Conservation (phyloP, 768 basidiomycete species). For the Amanita jacksonii region DNA sequence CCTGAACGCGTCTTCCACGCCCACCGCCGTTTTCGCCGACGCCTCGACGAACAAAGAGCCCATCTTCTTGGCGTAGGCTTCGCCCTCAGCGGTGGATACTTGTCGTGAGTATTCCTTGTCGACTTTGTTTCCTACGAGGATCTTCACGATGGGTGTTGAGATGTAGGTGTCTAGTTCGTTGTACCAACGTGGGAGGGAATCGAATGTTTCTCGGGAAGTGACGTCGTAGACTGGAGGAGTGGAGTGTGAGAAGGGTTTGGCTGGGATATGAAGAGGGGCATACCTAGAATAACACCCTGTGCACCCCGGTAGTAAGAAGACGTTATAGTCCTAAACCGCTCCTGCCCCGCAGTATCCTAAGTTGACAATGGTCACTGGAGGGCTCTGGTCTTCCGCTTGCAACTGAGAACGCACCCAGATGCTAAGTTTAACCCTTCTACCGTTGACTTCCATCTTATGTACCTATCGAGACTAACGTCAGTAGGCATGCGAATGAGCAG, state of each 20-base stretch:
- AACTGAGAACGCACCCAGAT: constrained; percentile 72
- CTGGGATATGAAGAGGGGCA: constrained; percentile 4
- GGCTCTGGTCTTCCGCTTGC: too few species aligned
- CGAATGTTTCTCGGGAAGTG: constrained; percentile 84
- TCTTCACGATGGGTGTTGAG: constrained; percentile 77
- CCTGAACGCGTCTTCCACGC: constrained; percentile 63
- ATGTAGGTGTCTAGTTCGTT: constrained; percentile 93
- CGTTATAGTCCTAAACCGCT: constrained; percentile 93
- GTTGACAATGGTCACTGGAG: neutral
- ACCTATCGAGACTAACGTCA: constrained; percentile 36
- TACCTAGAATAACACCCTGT: constrained; percentile 73
- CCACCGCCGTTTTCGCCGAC: constrained; percentile 83
- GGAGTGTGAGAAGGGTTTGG: neutral
- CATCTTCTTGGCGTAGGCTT: constrained; percentile 74
- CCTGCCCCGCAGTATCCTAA: constrained; percentile 96
- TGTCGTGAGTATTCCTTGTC: constrained; percentile 94
- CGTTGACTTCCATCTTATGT: constrained; percentile 80
- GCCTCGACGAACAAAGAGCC: constrained; percentile 85
- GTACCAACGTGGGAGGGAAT: constrained; percentile 90
- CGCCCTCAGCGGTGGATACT: constrained; percentile 70
- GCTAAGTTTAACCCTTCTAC: constrained; percentile 82
- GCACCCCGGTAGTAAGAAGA: constrained; percentile 91
- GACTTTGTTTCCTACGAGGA: constrained; percentile 91
- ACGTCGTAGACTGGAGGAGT: constrained; percentile 79
- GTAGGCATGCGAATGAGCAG: constrained; percentile 1